phyloP scores from a whole-genome alignment of 2,329 filamentous ascomycete species.

The Penicillium sp. region DNA sequence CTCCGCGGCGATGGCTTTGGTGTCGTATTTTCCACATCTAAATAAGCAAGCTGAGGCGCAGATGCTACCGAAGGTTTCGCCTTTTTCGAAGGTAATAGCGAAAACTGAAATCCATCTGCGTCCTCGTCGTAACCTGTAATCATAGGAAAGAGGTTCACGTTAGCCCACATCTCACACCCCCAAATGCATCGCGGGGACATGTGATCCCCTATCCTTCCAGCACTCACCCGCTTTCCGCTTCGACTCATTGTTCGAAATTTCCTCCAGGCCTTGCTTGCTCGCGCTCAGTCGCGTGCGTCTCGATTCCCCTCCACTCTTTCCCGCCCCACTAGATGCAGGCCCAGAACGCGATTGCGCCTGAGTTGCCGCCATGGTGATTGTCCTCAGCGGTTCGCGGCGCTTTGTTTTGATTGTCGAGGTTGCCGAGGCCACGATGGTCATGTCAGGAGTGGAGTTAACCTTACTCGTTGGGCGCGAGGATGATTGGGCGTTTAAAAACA shows the following conservation, averaged over 20 bases:
- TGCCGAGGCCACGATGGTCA: slow-evolving; percentile 42
- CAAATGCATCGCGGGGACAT: neutral
- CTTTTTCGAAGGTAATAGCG: slow-evolving; percentile 67
- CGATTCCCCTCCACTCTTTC: slow-evolving; percentile 25
- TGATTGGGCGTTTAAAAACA: slow-evolving; percentile 20
- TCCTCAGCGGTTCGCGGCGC: slow-evolving; percentile 40
- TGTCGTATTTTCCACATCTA: slow-evolving; percentile 41
- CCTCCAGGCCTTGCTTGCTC: slow-evolving; percentile 32
- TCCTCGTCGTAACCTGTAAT: slow-evolving; percentile 63
- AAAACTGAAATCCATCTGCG: slow-evolving; percentile 76
- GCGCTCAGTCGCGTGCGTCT: slow-evolving; percentile 40
- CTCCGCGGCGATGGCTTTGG: slow-evolving; percentile 36
- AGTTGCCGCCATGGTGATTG: slow-evolving; percentile 41
- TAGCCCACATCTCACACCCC: neutral
- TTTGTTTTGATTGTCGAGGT: slow-evolving; percentile 36
- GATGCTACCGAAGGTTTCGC: slow-evolving; percentile 50
- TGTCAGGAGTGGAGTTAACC: slow-evolving; percentile 32
- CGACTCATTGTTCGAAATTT: slow-evolving; percentile 26
- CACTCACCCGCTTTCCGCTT: slow-evolving; percentile 51
- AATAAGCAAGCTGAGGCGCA: slow-evolving; percentile 34
- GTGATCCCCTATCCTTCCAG: neutral
- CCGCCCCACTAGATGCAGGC: slow-evolving; percentile 25
- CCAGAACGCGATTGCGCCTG: slow-evolving; percentile 41
- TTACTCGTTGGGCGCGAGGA: slow-evolving; percentile 31
- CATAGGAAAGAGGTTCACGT: slow-evolving; percentile 6